Percentiles rank a stretch among this genome's conserved stretches.
These are phyloP conservation scores for Phytophthora pinifolia DNA, from an alignment of 352 stramenopile genomes.

Conservation along the genomic window DNA sequence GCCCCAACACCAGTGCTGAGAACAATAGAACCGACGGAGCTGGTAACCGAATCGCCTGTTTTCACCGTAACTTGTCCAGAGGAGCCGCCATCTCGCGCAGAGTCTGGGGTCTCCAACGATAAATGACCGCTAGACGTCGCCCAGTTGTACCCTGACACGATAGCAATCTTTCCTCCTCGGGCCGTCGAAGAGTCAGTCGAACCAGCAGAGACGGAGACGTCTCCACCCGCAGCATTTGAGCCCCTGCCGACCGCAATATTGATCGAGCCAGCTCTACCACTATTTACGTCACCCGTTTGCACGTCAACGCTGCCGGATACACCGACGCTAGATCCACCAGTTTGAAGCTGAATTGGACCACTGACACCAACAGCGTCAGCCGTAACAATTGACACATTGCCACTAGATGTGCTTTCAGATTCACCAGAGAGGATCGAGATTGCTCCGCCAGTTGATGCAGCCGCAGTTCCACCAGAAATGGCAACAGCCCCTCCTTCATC, in stretches of 20 bases:
- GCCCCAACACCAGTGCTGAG: conserved; percentile 50
- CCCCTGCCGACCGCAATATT: conserved; percentile 46
- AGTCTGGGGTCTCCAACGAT: conserved; percentile 39
- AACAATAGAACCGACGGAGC: conserved; percentile 42
- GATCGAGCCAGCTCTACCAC: conserved; percentile 43
- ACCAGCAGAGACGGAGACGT: conserved; percentile 46
- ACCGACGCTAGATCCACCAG: conserved; percentile 33
- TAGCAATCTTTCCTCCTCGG: conserved; percentile 39
- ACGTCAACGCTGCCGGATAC: conserved; percentile 48
- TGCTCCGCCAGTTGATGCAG: conserved; percentile 41
- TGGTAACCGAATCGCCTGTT: conserved; percentile 38
- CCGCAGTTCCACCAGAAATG: conserved; percentile 44
- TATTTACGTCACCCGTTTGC: conserved; percentile 39
- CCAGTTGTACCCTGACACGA: conserved; percentile 46
- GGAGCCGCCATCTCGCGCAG: conserved; percentile 33
- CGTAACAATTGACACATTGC: conserved; percentile 40
- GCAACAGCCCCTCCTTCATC: conserved; percentile 43
- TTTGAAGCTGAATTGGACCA: conserved; percentile 38
- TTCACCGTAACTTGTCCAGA: conserved; percentile 42
- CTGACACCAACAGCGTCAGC: conserved; percentile 30
- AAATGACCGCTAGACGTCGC: conserved; percentile 44
- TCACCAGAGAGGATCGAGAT: conserved; percentile 44
- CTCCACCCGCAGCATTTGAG: conserved; percentile 34
- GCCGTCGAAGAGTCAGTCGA: conserved; percentile 33
- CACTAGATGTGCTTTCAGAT: conserved; percentile 43